Percentiles rank a stretch among this genome's conserved stretches.
Evolutionary conservation across 352 stramenopile genomes (phyloP).

Genomic region (Phytophthora pini): DNA sequence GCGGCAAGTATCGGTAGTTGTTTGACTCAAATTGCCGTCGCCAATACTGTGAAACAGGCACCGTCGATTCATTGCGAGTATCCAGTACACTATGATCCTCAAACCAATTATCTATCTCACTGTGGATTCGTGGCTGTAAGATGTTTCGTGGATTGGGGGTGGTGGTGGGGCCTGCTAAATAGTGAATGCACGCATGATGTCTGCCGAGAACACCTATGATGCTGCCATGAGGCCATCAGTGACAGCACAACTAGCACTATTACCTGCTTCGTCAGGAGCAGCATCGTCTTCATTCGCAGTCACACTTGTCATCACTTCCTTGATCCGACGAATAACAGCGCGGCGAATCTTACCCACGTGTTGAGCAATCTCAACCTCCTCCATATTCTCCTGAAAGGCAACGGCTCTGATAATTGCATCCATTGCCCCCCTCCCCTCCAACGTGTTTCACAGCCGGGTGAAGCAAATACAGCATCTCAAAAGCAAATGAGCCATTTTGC

Average conservation of each 20-base stretch:
- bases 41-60: too few species aligned
- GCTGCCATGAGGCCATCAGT: background rate
- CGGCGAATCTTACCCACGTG: background rate
- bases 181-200: background rate
- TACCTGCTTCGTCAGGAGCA: too few species aligned
- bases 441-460: background rate
- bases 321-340: background rate
- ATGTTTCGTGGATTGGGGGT: background rate
- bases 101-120: background rate
- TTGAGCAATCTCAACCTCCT: background rate
- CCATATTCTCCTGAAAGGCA: background rate
- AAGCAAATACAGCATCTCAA: background rate
- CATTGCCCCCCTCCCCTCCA: background rate
- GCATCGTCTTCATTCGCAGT: background rate
- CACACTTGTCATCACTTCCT: background rate
- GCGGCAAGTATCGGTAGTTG: background rate
- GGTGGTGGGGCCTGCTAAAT: background rate
- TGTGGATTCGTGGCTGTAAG: background rate
- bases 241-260: background rate
- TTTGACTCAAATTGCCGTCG: background rate
- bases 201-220: background rate
- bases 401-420: background rate
- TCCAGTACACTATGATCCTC: too few species aligned
- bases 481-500: background rate
- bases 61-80: too few species aligned